These are phyloP conservation scores for Candida yuanshanica DNA, from an alignment of 805 yeast species.

Conservation along the genomic window DNA sequence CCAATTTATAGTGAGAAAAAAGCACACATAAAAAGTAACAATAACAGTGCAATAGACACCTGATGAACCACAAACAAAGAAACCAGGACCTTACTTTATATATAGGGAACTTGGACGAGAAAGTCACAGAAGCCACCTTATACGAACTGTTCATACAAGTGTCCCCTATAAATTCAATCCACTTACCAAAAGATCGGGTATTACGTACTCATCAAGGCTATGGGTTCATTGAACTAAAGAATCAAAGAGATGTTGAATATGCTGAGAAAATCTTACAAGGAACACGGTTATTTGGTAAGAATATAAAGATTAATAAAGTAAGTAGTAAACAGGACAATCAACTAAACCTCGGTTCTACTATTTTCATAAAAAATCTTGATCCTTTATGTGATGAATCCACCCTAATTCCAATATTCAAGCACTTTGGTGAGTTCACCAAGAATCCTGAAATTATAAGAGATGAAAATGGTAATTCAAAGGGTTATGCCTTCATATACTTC, in stretches of 20 bases:
- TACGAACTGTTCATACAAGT: slow-evolving; percentile 83
- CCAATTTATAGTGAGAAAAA: too few relatives aligned
- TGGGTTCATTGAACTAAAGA: slow-evolving; percentile 75
- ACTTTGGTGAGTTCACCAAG: slow-evolving; percentile 58
- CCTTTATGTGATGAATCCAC: slow-evolving; percentile 57
- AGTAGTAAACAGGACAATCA: slow-evolving; percentile 23
- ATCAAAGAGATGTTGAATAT: slow-evolving; percentile 62
- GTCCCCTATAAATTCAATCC: slow-evolving; percentile 66
- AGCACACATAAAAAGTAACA: too few relatives aligned
- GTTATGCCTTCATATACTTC: slow-evolving; percentile 63
- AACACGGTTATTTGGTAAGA: slow-evolving; percentile 53
- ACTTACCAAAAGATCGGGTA: slow-evolving; percentile 76
- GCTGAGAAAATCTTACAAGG: slow-evolving; percentile 57
- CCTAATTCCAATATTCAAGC: slow-evolving; percentile 44
- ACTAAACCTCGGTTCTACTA: slow-evolving; percentile 54
- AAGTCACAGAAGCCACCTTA: slow-evolving; percentile 63
- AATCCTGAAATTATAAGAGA: slow-evolving; percentile 49
- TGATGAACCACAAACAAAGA: slow-evolving; percentile 33
- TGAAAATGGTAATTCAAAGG: slow-evolving; percentile 42
- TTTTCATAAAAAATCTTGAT: slow-evolving; percentile 66
- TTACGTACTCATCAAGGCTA: slow-evolving; percentile 72
- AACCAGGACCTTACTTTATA: slow-evolving; percentile 64
- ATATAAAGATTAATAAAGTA: slow-evolving; percentile 52
- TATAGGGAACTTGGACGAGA: slow-evolving; percentile 76
- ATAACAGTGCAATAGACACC: too few relatives aligned